Conservation (phyloP, 2,329 filamentous ascomycete species). For the Verticillium dahliae region DNA sequence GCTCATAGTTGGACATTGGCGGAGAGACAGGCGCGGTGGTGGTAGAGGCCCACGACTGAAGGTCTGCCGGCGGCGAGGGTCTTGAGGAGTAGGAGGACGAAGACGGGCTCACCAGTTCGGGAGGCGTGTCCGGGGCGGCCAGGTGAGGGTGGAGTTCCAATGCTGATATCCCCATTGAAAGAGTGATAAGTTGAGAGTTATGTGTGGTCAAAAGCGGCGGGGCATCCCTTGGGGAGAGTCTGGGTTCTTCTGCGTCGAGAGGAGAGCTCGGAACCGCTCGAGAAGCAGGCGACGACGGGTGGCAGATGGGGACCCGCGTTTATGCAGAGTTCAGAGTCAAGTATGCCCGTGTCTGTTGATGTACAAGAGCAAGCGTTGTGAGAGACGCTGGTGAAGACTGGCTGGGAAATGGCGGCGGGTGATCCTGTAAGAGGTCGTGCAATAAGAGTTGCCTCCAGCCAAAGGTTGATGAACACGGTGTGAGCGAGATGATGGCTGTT, state of each 20-base stretch:
- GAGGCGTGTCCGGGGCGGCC: constrained; percentile 46
- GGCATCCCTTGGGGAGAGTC: background rate
- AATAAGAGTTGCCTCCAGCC: background rate
- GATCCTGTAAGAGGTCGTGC: background rate
- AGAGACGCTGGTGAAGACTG: background rate
- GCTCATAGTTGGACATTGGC: constrained; percentile 54
- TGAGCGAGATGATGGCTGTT: background rate
- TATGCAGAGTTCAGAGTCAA: background rate
- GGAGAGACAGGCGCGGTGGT: constrained; percentile 37
- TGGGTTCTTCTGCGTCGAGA: background rate
- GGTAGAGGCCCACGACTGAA: constrained; percentile 33
- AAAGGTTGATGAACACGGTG: background rate
- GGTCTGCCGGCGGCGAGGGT: constrained; percentile 33
- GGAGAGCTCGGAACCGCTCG: background rate
- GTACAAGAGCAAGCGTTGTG: background rate
- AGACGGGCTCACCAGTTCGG: constrained; percentile 46
- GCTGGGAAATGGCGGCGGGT: background rate
- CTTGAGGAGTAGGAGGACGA: constrained; percentile 40
- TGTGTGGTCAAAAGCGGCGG: background rate
- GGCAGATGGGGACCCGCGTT: background rate
- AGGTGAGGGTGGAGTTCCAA: constrained; percentile 44
- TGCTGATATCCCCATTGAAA: constrained; percentile 51
- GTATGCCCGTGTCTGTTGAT: background rate
- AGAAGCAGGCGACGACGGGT: background rate
- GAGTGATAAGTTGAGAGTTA: constrained; percentile 6